Conservation (phyloP, 805 yeast species). For the Priceomyces castillae region DNA sequence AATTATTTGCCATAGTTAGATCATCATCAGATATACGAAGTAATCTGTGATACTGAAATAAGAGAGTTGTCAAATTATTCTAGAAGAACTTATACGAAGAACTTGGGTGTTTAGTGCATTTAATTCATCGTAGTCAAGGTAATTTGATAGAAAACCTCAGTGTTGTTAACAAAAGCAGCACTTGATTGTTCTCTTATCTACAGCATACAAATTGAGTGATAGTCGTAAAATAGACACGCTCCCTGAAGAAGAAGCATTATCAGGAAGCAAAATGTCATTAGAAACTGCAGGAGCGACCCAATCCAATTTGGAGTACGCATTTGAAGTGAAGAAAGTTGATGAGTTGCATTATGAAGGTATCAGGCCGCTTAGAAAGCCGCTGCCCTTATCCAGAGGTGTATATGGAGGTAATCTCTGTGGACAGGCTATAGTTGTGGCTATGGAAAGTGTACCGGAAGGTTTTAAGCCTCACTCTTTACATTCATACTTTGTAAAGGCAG, state of each 20-base stretch:
- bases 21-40: too few relatives aligned
- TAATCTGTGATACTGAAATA: too few relatives aligned
- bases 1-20: too few relatives aligned
- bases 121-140: too few relatives aligned
- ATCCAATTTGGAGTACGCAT: constrained; percentile 11
- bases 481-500: constrained; percentile 39
- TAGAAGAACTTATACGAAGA: too few relatives aligned
- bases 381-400: constrained; percentile 32
- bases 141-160: too few relatives aligned
- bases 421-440: constrained; percentile 35
- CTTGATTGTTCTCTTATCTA: too few relatives aligned
- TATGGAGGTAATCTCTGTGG: constrained; percentile 40
- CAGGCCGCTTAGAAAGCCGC: constrained; percentile 30
- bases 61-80: too few relatives aligned
- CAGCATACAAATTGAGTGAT: neutral
- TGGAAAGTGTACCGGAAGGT: constrained; percentile 26
- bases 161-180: too few relatives aligned
- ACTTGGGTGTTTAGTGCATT: too few relatives aligned
- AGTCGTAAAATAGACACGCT: neutral
- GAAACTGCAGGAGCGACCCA: neutral
- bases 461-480: constrained; percentile 43
- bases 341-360: constrained; percentile 18
- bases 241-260: neutral
- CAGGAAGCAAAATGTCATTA: neutral
- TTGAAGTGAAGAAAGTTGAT: constrained; percentile 7